Base-by-base conservation (phyloP, 441 rosid genomes). In the Capsella rubella region DNA sequence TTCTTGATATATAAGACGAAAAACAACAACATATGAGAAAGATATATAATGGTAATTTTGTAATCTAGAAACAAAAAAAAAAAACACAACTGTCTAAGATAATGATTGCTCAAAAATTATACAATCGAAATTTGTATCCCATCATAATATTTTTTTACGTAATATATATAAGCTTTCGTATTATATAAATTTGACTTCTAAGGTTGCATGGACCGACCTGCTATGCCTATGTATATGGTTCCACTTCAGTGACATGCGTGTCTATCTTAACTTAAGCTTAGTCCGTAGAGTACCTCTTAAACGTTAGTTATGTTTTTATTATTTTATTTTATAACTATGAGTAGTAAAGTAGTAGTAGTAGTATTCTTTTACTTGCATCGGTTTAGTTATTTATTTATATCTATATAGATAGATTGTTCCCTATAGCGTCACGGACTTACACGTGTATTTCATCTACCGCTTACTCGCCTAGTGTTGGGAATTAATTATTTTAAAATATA, bases 121-220 rank as follows among this genome's bases (percentile, higher is more conserved):
- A 47, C 43, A 40, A 57, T 49, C 25, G 6, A 13, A 35, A 11
- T 42, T 18, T 16, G 21, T 45, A 39, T 47, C 45, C 16, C 31
- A 28, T 21, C 25, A 21, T 21, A 1, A 21, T 21, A 21, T 21
- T 47, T 52, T 56, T 8, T 14, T 4, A 0, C 8, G 25, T 21
- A 21, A 21, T 21, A 21, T 16, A 9, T 28, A 49, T 51, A 56
- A 61, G 25, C 55, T 71, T 34, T 32, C 54, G 79, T 47, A 61
- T 70, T 47, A 61, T 70, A 64, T 63, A 13, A 75, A 28, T 61
- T 62, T 54, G 74, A 69, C 70, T 69, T 68, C 16, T 37, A 14
- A 42, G 59, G 45, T 45, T 75, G 1, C 45, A 46, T 67, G 73
- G 64, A 68, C 68, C 73, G 56, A 42, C 66, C 18, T 12, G 47